These are phyloP conservation scores for Xylariaceae sp. DNA, from an alignment of 2,329 filamentous ascomycete genomes.

Conservation along the genomic window DNA sequence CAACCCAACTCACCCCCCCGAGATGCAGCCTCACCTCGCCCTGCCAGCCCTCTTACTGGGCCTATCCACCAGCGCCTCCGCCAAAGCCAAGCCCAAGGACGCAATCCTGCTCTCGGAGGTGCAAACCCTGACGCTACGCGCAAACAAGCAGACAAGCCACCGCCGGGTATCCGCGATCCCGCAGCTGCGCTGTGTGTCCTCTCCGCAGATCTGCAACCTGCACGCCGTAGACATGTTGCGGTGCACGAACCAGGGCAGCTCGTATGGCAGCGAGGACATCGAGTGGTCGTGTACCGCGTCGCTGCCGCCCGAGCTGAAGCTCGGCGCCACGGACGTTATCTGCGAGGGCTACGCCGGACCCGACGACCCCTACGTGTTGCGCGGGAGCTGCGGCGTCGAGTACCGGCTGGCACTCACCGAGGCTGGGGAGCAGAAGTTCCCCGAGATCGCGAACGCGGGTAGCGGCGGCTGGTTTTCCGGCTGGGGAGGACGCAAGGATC, in stretches of 20 bases:
- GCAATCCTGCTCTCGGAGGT: slow-evolving; percentile 68
- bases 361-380: slow-evolving; percentile 85
- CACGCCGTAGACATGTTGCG: slow-evolving; percentile 83
- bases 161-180: slow-evolving; percentile 79
- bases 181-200: slow-evolving; percentile 78
- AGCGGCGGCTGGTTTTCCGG: slow-evolving; percentile 43
- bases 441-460: slow-evolving; percentile 52
- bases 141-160: slow-evolving; percentile 69
- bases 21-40: slow-evolving; percentile 19
- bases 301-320: slow-evolving; percentile 66
- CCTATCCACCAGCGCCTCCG: slow-evolving; percentile 25
- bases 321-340: slow-evolving; percentile 86
- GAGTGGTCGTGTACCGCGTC: slow-evolving; percentile 85
- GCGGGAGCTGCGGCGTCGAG: slow-evolving; percentile 91
- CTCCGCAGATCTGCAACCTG: slow-evolving; percentile 66
- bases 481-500: slow-evolving; percentile 33
- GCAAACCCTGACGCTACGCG: slow-evolving; percentile 77
- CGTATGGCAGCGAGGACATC: slow-evolving; percentile 80
- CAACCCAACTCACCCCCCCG: slow-evolving; percentile 2
- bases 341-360: slow-evolving; percentile 85
- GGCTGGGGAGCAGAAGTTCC: slow-evolving; percentile 74
- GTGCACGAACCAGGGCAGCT: slow-evolving; percentile 83
- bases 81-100: slow-evolving; percentile 50
- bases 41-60: slow-evolving; percentile 27
- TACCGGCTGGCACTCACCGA: slow-evolving; percentile 82